Base-by-base conservation (phyloP, 768 basidiomycete genomes). In the Bullera alba region DNA sequence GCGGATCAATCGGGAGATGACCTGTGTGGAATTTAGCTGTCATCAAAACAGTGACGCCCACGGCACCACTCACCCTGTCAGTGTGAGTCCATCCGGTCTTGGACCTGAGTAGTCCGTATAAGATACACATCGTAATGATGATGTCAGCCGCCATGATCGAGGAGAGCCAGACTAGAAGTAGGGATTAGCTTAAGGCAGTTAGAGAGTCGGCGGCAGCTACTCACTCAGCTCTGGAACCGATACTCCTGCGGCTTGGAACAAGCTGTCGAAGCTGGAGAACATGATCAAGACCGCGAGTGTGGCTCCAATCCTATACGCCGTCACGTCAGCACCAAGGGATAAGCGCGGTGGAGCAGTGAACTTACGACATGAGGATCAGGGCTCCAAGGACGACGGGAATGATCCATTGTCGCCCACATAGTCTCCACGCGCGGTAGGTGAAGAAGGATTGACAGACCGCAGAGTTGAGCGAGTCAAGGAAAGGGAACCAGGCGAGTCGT, bases 61-160 rank as follows among this genome's bases (percentile, higher is more conserved):
- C 14, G 23, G 19, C n/a, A n/a, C n/a, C n/a, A 42, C 42, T 39
- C 7, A 53, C 48, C 48, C 46, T 52, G 32, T 64, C 62, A 48
- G 62, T 64, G 42, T 58, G 51, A 3, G 53, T 30, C 62, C 62
- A 64, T 6, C 62, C 62, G 8, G 62, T 64, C 37, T 50, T 50
- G n/a, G 62, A 60, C 26, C 35, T 35, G n/a, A 47, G 42, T 16
- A 64, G 38, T 19, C 56, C 58, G 32, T 47, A 56, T 23, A 54
- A 22, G 44, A 64, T 56, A 36, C 49, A 52, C 4, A 32, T 37
- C 3, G 62, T 64, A 37, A 64, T 60, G 45, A 64, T 49, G 19
- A 58, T 27, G 39, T 64, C 62, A 32, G 59, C 51, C 10, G 34
- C 12, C 50, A 60, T 51, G 36, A 55, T 49, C 21, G 50, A 51